Percentiles rank a stretch among this genome's conserved stretches.
Evolutionary conservation across 2,329 filamentous ascomycete species (phyloP).

Genomic region (Coniochaeta prunicola): DNA sequence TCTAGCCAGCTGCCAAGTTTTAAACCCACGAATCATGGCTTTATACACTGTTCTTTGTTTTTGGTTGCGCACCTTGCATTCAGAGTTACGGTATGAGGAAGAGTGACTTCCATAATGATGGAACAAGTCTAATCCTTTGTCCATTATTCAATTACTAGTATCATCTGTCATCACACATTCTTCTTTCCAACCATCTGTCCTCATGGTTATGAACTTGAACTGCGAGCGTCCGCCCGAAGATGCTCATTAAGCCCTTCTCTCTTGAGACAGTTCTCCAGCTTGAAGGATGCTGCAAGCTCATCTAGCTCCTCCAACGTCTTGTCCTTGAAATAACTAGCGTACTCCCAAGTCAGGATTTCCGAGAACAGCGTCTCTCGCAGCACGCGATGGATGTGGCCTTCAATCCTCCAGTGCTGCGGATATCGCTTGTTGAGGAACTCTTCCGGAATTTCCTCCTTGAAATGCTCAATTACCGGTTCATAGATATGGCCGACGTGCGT

Average conservation of each 20-base stretch:
- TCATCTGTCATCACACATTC: background rate
- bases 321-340: constrained; percentile 45
- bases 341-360: constrained; percentile 44
- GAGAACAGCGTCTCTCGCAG: constrained; percentile 33
- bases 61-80: no score
- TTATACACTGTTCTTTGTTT: no score
- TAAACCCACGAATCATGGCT: no score
- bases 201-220: background rate
- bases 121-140: background rate
- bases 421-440: constrained; percentile 35
- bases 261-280: constrained; percentile 45
- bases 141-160: background rate
- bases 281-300: constrained; percentile 41
- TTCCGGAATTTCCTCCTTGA: constrained; percentile 35
- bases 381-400: constrained; percentile 39
- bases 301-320: constrained; percentile 46
- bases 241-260: constrained; percentile 44
- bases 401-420: constrained; percentile 41
- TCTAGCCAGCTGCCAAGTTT: no score
- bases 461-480: constrained; percentile 27
- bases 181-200: background rate
- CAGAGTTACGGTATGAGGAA: background rate
- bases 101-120: background rate
- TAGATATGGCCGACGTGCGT: constrained; percentile 29
- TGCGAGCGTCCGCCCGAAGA: constrained; percentile 32